Base-by-base conservation (phyloP, 495 filamentous ascomycete genomes). In the Amniculicola lignicola region DNA sequence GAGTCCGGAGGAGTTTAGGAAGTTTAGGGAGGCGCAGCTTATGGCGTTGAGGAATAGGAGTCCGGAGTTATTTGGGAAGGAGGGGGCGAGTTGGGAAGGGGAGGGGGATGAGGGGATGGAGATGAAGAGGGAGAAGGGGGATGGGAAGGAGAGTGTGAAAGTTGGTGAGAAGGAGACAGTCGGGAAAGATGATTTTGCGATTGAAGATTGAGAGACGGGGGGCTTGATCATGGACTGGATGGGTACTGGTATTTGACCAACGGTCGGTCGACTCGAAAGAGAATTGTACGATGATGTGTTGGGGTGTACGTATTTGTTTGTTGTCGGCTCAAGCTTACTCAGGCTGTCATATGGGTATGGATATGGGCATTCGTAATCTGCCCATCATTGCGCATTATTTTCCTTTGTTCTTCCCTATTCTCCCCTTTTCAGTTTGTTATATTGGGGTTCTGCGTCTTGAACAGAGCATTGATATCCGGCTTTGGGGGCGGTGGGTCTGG, bases 1-100 rank as follows among this genome's bases (percentile, higher is more conserved):
- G 55, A 61, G 59, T 40, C 63, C 63, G 1, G 54, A 60, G 24
- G 63, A 63, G 25, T 66, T 61, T 41, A 33, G 21, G 37, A 51
- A 6, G 22, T 66, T 63, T 19, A 49, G 53, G 15, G 49, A 64
- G 28, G 51, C 36, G 14, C 64, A 67, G 61, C 55, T 57, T 39
- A 54, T 57, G 57, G 61, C 61, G 14, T 18, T 57, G 12, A 53
- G 38, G 36, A 66, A 66, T 43, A 23, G 56, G 18, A 44, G 47
- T 35, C 57, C 42, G 39, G 43, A 22, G 18, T 31, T 42, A 7
- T 0, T 33, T 31, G 15, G 5, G 22, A 23, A 16, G 2, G 40
- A 5, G 46, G 27, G 3, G 27, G 9, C 16, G 42, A 45, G 22
- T 27, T 9, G 22, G 5, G 14, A 11, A 45, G 18, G 10, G 22